phyloP scores from a whole-genome alignment of 2,329 filamentous ascomycete species.

The Venturia asperata region DNA sequence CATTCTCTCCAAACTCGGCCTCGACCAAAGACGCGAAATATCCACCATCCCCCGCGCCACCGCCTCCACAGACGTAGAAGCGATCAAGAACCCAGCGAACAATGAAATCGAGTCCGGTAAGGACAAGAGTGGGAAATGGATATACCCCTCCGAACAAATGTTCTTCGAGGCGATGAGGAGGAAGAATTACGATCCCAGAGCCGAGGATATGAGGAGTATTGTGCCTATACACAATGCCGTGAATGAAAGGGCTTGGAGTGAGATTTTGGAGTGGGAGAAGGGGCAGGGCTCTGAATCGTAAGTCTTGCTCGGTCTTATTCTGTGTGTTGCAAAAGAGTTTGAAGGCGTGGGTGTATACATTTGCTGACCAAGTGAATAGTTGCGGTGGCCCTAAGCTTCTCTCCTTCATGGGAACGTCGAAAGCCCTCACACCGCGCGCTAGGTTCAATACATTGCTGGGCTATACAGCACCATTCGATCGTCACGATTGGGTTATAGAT shows the following conservation, averaged over 20 bases:
- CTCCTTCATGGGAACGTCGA: conserved; percentile 65
- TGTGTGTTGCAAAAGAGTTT: conserved; percentile 7
- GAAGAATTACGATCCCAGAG: conserved; percentile 68
- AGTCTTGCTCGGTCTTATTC: conserved; percentile 22
- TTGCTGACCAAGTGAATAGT: conserved; percentile 26
- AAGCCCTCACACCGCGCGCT: conserved; percentile 69
- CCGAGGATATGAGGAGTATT: conserved; percentile 77
- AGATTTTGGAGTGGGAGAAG: conserved; percentile 84
- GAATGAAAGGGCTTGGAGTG: conserved; percentile 90
- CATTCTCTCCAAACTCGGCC: conserved; percentile 29
- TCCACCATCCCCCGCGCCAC: conserved; percentile 61
- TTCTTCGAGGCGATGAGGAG: conserved; percentile 96
- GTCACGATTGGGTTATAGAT: conserved; percentile 96
- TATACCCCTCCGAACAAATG: conserved; percentile 94
- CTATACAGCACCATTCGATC: conserved; percentile 88
- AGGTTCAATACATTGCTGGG: conserved; percentile 75
- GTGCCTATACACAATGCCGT: conserved; percentile 98
- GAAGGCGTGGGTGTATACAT: conserved; percentile 16
- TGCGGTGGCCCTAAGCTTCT: conserved; percentile 76
- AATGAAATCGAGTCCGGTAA: conserved; percentile 67
- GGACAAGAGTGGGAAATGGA: conserved; percentile 73
- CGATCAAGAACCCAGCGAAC: conserved; percentile 50
- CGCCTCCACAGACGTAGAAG: conserved; percentile 30
- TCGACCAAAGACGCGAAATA: conserved; percentile 64
- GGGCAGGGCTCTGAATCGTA: conserved; percentile 54